Evolutionary conservation across 2,329 filamentous ascomycete species (phyloP).

Genomic region (Cyclaneusma minus): DNA sequence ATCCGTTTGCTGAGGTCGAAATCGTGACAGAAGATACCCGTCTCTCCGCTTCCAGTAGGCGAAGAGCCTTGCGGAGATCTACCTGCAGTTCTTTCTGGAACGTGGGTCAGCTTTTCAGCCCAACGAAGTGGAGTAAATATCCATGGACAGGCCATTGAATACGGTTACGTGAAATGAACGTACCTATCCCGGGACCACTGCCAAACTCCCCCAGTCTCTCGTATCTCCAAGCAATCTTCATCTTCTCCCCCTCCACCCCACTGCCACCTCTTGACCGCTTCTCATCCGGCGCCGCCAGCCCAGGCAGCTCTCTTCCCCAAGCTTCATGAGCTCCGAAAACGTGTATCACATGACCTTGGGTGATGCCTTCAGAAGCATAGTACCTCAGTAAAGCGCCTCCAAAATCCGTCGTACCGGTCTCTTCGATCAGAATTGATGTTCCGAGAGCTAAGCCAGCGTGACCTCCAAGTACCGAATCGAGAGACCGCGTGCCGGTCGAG

Average conservation of each 20-base stretch:
- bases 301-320: conserved; percentile 77
- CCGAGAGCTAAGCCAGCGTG: conserved; percentile 77
- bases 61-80: conserved; percentile 6
- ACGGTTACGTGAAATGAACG: conserved; percentile 34
- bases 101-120: conserved; percentile 7
- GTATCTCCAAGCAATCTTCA: conserved; percentile 99
- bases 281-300: conserved; percentile 33
- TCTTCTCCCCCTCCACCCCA: conserved; percentile 46
- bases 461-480: conserved; percentile 74
- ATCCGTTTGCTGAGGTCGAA: conserved; percentile 59
- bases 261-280: conserved; percentile 21
- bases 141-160: conserved; percentile 18
- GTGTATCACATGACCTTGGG: conserved; percentile 82
- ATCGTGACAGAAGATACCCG: conserved; percentile 46
- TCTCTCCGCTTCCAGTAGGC: conserved; percentile 2
- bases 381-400: conserved; percentile 70
- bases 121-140: conserved; percentile 8
- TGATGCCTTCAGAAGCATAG: conserved; percentile 82
- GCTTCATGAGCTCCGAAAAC: conserved; percentile 64
- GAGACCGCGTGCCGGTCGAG: conserved; percentile 75
- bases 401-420: conserved; percentile 90
- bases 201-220: conserved; percentile 65
- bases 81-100: conserved; percentile 10
- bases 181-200: conserved; percentile 29
- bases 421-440: conserved; percentile 65